These are phyloP conservation scores for Plenodomus biglobosus DNA, from an alignment of 2,329 filamentous ascomycete species.

Conservation along the genomic window DNA sequence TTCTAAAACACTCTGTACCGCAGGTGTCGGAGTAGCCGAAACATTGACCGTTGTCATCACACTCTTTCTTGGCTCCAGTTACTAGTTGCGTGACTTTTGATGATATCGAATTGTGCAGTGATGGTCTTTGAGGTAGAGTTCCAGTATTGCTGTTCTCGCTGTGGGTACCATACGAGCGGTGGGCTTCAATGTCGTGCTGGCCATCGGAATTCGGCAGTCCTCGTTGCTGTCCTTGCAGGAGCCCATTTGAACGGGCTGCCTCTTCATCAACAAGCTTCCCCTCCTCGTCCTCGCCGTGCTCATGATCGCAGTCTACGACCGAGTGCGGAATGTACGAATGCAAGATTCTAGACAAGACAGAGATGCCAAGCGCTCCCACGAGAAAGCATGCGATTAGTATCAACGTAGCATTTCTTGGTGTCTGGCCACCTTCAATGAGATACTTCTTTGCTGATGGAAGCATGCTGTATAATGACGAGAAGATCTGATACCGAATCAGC, in stretches of 20 bases:
- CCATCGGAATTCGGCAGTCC: conserved; percentile 12
- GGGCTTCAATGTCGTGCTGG: conserved; percentile 12
- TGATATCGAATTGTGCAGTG: conserved; percentile 47
- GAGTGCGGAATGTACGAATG: conserved; percentile 76
- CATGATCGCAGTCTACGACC: conserved; percentile 78
- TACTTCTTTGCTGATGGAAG: conserved; percentile 82
- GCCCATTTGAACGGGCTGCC: conserved; percentile 15
- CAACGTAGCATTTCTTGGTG: conserved; percentile 67
- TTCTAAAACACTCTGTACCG: conserved; percentile 62
- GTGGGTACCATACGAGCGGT: conserved; percentile 23
- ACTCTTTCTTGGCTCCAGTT: conserved; percentile 48
- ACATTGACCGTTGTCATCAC: conserved; percentile 61
- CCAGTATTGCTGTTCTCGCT: conserved; percentile 11
- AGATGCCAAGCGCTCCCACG: conserved; percentile 73
- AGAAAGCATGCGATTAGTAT: conserved; percentile 70
- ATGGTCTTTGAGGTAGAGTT: conserved; percentile 36
- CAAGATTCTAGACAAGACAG: conserved; percentile 69
- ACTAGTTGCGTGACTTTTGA: conserved; percentile 54
- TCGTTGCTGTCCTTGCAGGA: conserved; percentile 25
- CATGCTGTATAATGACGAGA: conserved; percentile 91
- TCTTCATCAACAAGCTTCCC: conserved; percentile 33
- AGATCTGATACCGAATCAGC: conserved; percentile 63
- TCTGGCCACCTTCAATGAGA: conserved; percentile 68
- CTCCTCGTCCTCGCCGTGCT: conserved; percentile 60
- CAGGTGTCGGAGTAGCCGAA: conserved; percentile 64